These are phyloP conservation scores for Trichoderma sp. DNA, from an alignment of 2,329 filamentous ascomycete genomes.

Conservation along the genomic window DNA sequence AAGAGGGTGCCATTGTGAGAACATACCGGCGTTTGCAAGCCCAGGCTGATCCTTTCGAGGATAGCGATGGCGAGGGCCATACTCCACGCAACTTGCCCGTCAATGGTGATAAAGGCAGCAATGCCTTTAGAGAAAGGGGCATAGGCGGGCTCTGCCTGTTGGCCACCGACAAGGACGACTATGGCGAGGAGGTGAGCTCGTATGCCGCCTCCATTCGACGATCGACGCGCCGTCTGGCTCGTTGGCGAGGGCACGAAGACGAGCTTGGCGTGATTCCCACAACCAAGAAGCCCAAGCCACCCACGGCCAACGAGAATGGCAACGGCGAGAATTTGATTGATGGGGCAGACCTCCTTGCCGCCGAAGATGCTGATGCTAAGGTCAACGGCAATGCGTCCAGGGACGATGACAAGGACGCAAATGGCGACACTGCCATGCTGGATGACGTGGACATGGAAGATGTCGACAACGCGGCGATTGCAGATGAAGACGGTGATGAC, in stretches of 20 bases:
- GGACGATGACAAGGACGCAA: slow-evolving; percentile 29
- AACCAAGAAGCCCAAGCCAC: slow-evolving; percentile 41
- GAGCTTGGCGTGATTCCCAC: slow-evolving; percentile 47
- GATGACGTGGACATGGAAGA: slow-evolving; percentile 55
- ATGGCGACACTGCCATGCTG: slow-evolving; percentile 44
- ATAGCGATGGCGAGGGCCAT: slow-evolving; percentile 60
- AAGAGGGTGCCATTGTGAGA: slow-evolving; percentile 65
- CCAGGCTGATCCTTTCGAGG: slow-evolving; percentile 54
- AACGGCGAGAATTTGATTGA: slow-evolving; percentile 30
- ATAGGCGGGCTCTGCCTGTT: slow-evolving; percentile 64
- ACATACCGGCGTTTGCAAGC: slow-evolving; percentile 62
- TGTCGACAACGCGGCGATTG: slow-evolving; percentile 39
- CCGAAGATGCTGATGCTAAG: not conserved
- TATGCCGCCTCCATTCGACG: slow-evolving; percentile 66
- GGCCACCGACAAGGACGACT: slow-evolving; percentile 64
- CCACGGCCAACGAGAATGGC: slow-evolving; percentile 23
- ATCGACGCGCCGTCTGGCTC: slow-evolving; percentile 60
- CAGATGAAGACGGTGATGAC: slow-evolving; percentile 47
- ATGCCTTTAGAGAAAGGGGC: slow-evolving; percentile 53
- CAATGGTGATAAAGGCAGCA: slow-evolving; percentile 30
- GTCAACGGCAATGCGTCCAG: slow-evolving; percentile 14
- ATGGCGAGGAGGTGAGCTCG: slow-evolving; percentile 68
- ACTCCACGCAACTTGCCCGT: slow-evolving; percentile 33
- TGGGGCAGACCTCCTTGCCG: slow-evolving; percentile 22
- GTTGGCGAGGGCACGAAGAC: slow-evolving; percentile 58